Evolutionary conservation across 2,329 filamentous ascomycete species (phyloP).

Genomic region (Grosmannia serpens): DNA sequence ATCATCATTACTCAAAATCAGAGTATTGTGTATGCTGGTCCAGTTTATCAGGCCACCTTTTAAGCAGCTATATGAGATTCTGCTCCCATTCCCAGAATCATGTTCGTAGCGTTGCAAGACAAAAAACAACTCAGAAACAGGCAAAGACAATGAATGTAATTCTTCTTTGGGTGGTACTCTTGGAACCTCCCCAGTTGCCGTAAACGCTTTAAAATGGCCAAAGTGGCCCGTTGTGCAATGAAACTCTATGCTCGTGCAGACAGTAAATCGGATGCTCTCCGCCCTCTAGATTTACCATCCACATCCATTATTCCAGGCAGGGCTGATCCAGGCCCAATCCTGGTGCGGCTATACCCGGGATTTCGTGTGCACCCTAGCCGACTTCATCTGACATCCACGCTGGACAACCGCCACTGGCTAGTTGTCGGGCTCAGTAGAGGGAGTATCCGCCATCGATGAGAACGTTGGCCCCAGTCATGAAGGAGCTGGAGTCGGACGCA

Average conservation of each 20-base stretch:
- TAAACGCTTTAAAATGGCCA: background rate
- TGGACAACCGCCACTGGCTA: background rate
- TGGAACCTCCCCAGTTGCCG: too few species aligned
- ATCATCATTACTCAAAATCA: too few species aligned
- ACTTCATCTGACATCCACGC: background rate
- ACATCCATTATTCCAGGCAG: background rate
- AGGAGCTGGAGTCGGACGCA: conserved; percentile 58
- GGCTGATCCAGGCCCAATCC: background rate
- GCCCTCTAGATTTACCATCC: background rate
- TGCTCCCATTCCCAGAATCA: background rate
- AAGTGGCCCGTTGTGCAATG: background rate
- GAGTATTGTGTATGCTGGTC: background rate
- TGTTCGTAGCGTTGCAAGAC: background rate
- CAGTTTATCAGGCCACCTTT: background rate
- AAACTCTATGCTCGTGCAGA: background rate
- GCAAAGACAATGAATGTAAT: background rate
- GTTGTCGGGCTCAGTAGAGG: conserved; percentile 20
- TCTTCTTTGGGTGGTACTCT: background rate
- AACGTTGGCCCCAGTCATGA: conserved; percentile 69
- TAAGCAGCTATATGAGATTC: background rate
- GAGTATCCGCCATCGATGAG: conserved; percentile 62
- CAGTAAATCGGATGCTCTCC: background rate
- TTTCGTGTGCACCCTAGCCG: background rate
- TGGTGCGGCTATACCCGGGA: too few species aligned
- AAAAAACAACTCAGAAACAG: background rate